phyloP scores from a whole-genome alignment of 2,329 filamentous ascomycete genomes.

The Paraphoma sp. region DNA sequence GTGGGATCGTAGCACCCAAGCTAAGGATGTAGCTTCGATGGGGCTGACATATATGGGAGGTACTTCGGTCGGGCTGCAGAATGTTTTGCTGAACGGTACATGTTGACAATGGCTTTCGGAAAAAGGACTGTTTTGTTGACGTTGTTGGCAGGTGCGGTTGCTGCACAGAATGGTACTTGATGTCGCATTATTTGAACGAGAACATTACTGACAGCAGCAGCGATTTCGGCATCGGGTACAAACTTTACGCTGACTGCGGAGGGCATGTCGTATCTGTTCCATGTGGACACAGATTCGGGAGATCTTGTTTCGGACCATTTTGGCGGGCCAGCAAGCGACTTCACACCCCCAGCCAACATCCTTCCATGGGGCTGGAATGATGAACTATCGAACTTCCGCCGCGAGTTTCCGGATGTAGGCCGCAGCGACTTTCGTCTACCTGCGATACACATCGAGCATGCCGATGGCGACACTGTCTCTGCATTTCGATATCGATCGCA shows the following conservation, averaged over 20 bases:
- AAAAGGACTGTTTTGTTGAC: conserved; percentile 17
- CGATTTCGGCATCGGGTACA: conserved; percentile 61
- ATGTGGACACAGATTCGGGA: conserved; percentile 62
- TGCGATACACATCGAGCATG: conserved; percentile 66
- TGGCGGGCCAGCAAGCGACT: conserved; percentile 62
- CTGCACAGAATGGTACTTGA: conserved; percentile 23
- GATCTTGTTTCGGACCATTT: conserved; percentile 69
- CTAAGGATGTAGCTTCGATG: conserved; percentile 7
- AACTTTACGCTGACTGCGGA: conserved; percentile 65
- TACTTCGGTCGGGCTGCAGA: conserved; percentile 4
- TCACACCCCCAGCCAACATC: conserved; percentile 53
- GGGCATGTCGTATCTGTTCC: conserved; percentile 68
- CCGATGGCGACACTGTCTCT: conserved; percentile 64
- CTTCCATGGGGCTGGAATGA: conserved; percentile 61
- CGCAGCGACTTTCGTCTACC: conserved; percentile 69
- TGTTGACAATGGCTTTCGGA: conserved; percentile 5
- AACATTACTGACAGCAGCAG: conserved; percentile 37
- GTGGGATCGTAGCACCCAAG: background rate
- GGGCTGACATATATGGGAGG: conserved; percentile 12
- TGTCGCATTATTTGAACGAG: background rate
- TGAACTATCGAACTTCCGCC: conserved; percentile 58
- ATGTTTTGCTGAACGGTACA: conserved; percentile 1
- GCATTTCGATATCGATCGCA: conserved; percentile 66
- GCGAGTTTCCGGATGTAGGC: conserved; percentile 70
- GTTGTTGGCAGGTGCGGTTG: conserved; percentile 16